Conservation (phyloP, 495 filamentous ascomycete species). For the Aspergillus incahuasiensis region DNA sequence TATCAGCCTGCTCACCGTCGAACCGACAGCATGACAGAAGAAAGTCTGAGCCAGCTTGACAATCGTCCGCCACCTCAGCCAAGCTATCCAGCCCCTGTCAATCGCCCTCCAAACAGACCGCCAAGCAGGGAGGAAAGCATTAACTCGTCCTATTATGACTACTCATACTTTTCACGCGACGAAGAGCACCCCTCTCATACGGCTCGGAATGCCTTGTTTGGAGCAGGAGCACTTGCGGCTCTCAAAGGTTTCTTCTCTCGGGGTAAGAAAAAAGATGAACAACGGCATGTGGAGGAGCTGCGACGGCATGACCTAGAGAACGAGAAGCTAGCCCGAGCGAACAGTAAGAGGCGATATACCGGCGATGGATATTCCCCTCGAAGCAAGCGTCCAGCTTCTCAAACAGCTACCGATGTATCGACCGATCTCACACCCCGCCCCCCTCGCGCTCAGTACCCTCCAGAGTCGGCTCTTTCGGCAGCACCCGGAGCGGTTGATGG, state of each 20-base stretch:
- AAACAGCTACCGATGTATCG: conserved; percentile 40
- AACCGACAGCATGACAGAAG: conserved; percentile 41
- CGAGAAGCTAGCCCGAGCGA: conserved; percentile 51
- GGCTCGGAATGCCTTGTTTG: conserved; percentile 59
- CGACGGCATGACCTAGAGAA: conserved; percentile 54
- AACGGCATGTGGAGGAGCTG: conserved; percentile 59
- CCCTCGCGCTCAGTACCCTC: conserved; percentile 29
- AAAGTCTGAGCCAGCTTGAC: conserved; percentile 39
- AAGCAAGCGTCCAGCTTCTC: conserved; percentile 45
- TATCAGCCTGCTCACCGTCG: conserved; percentile 43
- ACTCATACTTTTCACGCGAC: conserved; percentile 39
- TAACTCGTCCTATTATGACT: conserved; percentile 39
- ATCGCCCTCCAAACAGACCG: conserved; percentile 35
- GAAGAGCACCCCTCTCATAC: conserved; percentile 42
- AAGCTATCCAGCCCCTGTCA: conserved; percentile 35
- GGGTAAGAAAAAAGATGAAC: conserved; percentile 55
- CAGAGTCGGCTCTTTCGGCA: conserved; percentile 26
- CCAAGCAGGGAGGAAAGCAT: conserved; percentile 31
- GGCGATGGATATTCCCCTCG: conserved; percentile 59
- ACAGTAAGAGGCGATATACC: conserved; percentile 51
- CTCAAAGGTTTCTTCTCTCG: conserved; percentile 61
- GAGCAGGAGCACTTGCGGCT: conserved; percentile 61
- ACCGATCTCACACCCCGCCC: conserved; percentile 37
- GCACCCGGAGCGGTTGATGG: conserved; percentile 33
- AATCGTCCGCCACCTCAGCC: conserved; percentile 40